Conservation (phyloP, 768 basidiomycete genomes). For the Tricholoma terreum region DNA sequence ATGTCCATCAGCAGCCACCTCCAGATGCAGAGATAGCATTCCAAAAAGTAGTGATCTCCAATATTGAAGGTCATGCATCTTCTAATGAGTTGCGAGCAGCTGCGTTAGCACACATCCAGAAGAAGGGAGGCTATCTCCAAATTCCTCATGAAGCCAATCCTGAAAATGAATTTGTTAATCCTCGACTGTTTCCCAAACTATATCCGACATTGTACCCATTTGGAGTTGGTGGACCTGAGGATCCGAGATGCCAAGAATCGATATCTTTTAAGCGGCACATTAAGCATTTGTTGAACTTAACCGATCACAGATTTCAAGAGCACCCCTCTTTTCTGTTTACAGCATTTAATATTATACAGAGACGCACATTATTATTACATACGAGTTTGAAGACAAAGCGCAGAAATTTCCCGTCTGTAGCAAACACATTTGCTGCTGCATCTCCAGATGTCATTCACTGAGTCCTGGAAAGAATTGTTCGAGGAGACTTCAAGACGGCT, state of each 20-base stretch:
- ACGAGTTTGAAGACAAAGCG: constrained; percentile 6
- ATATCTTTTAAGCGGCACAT: constrained; percentile 24
- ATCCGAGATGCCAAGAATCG: no score
- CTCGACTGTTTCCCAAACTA: constrained; percentile 33
- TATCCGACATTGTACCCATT: constrained; percentile 44
- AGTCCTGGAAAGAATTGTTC: background rate
- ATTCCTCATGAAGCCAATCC: no score
- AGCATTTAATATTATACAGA: constrained; percentile 38
- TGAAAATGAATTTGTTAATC: constrained; percentile 34
- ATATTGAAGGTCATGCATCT: no score
- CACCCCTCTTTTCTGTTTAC: constrained; percentile 40
- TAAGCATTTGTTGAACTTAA: constrained; percentile 27
- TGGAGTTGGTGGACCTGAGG: no score
- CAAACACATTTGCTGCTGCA: background rate
- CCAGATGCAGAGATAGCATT: no score
- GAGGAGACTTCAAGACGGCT: no score
- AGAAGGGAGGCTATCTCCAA: background rate
- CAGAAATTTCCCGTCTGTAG: constrained; percentile 17
- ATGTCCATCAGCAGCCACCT: no score
- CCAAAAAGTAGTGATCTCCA: no score
- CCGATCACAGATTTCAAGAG: constrained; percentile 32
- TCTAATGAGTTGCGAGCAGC: no score
- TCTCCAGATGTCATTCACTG: background rate
- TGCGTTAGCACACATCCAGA: background rate
- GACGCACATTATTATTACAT: no score